A percentile compares a stretch with the other conserved stretches of the same genome.
Evolutionary conservation across 2,329 filamentous ascomycete species (phyloP).

Genomic region (Penicillium sp.): DNA sequence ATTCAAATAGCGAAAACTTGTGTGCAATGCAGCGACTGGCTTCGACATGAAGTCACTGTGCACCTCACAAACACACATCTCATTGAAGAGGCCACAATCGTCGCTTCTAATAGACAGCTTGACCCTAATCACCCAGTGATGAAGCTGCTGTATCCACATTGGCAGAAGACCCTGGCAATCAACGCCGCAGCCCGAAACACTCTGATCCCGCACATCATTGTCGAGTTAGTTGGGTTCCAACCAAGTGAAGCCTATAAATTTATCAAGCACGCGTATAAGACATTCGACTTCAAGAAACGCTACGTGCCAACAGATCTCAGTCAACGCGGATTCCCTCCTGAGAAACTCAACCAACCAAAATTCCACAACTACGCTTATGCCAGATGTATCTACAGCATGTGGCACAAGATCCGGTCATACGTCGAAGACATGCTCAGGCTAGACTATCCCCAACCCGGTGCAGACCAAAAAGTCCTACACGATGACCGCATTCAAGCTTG

Average conservation of each 20-base stretch:
- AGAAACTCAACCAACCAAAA: constrained; percentile 7
- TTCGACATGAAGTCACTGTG: too few species aligned
- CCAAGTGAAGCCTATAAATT: constrained; percentile 2
- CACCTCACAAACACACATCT: constrained; percentile 2
- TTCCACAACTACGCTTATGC: constrained; percentile 13
- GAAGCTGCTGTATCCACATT: constrained; percentile 7
- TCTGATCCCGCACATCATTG: constrained; percentile 3
- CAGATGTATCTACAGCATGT: constrained; percentile 13
- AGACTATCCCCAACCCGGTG: not conserved
- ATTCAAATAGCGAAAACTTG: constrained; percentile 5
- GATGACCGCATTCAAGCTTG: constrained; percentile 8
- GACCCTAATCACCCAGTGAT: constrained; percentile 6
- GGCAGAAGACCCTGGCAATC: constrained; percentile 9
- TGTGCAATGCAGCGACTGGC: too few species aligned
- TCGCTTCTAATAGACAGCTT: constrained; percentile 6
- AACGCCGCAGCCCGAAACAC: constrained; percentile 4
- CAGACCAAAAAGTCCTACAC: not conserved
- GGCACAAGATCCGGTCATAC: constrained; percentile 10
- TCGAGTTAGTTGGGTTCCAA: constrained; percentile 1
- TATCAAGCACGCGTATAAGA: constrained; percentile 5
- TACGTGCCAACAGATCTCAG: constrained; percentile 11
- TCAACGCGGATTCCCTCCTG: constrained; percentile 9
- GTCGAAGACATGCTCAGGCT: constrained; percentile 6
- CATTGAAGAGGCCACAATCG: constrained; percentile 10
- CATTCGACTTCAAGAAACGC: constrained; percentile 7